Evolutionary conservation across 192 early-diverging fungal genomes (phyloP).

Genomic region (Lunasporangiospora selenospora): DNA sequence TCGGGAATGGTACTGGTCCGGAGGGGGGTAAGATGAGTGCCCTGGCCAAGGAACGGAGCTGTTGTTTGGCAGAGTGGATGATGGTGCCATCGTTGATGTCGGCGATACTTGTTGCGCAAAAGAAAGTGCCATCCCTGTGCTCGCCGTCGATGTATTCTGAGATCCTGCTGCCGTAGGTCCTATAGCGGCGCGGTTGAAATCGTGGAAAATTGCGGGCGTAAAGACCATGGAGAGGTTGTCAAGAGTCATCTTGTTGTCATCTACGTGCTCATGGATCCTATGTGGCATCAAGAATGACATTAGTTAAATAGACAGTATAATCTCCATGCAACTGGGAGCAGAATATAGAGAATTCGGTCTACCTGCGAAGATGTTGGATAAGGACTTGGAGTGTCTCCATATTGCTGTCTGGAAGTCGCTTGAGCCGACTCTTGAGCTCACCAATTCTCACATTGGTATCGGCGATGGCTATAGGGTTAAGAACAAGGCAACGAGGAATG

Average conservation of each 20-base stretch:
- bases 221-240: slow-evolving; percentile 69
- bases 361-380: slow-evolving; percentile 64
- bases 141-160: not conserved
- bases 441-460: slow-evolving; percentile 48
- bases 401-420: slow-evolving; percentile 53
- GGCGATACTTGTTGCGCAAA: slow-evolving; percentile 9
- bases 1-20: no score
- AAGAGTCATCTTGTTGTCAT: slow-evolving; percentile 71
- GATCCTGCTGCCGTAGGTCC: slow-evolving; percentile 8
- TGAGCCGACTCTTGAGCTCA: slow-evolving; percentile 48
- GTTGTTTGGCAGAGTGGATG: no score
- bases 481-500: not conserved
- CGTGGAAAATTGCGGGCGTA: slow-evolving; percentile 68
- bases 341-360: no score
- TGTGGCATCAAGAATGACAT: no score
- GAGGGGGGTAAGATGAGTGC: no score
- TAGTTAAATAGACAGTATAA: no score
- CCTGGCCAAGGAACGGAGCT: no score
- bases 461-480: slow-evolving; percentile 37
- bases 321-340: no score
- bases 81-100: not conserved
- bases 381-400: slow-evolving; percentile 62
- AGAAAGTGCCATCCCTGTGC: not conserved
- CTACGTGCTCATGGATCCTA: slow-evolving; percentile 55
- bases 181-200: slow-evolving; percentile 59